Percentiles rank a stretch among this genome's conserved stretches.
phyloP scores from a whole-genome alignment of 345 rosid species.

The Dipteronia sinensis region DNA sequence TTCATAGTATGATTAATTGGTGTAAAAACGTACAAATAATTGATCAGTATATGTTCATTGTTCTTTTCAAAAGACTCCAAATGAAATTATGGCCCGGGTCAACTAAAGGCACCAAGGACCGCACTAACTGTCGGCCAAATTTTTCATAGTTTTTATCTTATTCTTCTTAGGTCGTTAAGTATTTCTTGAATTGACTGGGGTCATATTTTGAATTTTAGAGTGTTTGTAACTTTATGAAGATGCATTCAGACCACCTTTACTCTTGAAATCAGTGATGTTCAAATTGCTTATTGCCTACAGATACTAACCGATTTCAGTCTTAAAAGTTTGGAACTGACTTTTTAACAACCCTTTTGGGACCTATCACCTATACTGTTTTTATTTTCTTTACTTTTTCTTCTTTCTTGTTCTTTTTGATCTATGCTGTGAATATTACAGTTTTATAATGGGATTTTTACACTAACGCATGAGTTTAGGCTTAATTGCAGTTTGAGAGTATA shows the following conservation, averaged over 20 bases:
- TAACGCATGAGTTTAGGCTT: neutral
- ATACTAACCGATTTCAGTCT: neutral
- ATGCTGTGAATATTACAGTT: neutral
- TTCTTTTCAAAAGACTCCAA: constrained; percentile 1
- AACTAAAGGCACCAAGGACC: neutral
- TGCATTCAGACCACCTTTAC: neutral
- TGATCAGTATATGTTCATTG: constrained; percentile 1
- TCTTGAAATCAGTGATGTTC: neutral
- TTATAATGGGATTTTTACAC: neutral
- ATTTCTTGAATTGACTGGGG: neutral
- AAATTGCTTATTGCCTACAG: neutral
- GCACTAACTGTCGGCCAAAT: neutral
- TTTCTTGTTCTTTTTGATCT: neutral
- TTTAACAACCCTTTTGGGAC: neutral
- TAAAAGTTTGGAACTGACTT: neutral
- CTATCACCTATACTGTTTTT: too few relatives aligned
- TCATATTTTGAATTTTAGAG: neutral
- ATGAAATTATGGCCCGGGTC: neutral
- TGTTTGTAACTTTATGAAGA: neutral
- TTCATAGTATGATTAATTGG: neutral
- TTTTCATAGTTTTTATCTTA: neutral
- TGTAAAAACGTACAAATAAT: neutral
- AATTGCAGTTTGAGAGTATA: neutral
- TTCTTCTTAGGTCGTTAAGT: neutral
- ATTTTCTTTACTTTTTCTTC: neutral